phyloP scores from a whole-genome alignment of 169 alveolate genomes.

The Eimeria necatrix region DNA sequence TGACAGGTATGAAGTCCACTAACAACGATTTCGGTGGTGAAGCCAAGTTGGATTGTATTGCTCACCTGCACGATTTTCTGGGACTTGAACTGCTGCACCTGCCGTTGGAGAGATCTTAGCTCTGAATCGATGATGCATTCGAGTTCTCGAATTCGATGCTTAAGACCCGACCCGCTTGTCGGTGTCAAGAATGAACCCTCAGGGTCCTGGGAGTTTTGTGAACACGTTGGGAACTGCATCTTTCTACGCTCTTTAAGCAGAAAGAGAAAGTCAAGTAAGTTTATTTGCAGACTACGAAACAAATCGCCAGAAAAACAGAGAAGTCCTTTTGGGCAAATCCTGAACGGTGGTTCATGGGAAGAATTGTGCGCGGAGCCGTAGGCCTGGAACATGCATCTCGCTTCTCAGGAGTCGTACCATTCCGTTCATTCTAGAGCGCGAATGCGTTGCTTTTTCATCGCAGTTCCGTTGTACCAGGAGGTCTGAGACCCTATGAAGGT shows the following conservation, averaged over 20 bases:
- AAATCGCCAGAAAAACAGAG: neutral
- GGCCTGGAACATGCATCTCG: too few relatives aligned
- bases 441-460: too few relatives aligned
- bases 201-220: conserved; percentile 9
- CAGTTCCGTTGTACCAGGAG: too few relatives aligned
- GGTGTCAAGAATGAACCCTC: conserved; percentile 79
- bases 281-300: neutral
- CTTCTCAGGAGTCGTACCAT: too few relatives aligned
- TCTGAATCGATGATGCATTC: conserved; percentile 80
- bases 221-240: conserved; percentile 32
- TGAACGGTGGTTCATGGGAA: too few relatives aligned
- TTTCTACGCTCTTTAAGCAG: neutral
- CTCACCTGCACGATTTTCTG: conserved; percentile 80
- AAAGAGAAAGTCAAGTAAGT: neutral
- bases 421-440: too few relatives aligned
- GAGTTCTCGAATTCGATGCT: conserved; percentile 81
- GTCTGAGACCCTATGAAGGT: too few relatives aligned
- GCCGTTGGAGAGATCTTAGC: conserved; percentile 70
- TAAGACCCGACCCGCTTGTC: conserved; percentile 81
- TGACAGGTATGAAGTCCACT: neutral
- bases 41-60: neutral
- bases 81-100: conserved; percentile 75
- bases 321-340: too few relatives aligned
- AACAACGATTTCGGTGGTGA: neutral
- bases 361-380: too few relatives aligned